These are phyloP conservation scores for Apiospora kogelbergensis DNA, from an alignment of 2,329 filamentous ascomycete genomes.

Conservation along the genomic window DNA sequence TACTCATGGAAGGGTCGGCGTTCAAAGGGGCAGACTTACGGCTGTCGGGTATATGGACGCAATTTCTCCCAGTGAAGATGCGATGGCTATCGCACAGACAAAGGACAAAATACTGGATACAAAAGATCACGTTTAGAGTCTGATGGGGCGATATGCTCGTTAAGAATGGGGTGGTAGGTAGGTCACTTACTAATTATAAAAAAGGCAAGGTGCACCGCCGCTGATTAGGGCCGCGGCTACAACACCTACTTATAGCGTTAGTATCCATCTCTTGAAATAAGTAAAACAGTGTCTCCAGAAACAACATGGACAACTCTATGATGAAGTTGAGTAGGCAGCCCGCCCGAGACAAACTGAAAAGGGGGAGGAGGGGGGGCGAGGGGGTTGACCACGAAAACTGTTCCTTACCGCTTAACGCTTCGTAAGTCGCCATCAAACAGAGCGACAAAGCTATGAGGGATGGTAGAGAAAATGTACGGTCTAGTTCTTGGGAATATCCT, in stretches of 20 bases:
- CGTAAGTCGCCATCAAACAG: constrained; percentile 53
- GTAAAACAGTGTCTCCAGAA: too few relatives aligned
- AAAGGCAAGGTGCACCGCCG: constrained; percentile 46
- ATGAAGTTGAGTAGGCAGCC: too few relatives aligned
- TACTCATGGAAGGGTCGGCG: background rate
- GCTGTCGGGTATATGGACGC: constrained; percentile 53
- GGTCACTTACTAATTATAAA: constrained; percentile 41
- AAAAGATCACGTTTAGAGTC: background rate
- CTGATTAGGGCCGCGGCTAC: constrained; percentile 43
- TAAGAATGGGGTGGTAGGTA: too few relatives aligned
- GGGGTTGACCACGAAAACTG: too few relatives aligned
- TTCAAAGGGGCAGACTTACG: constrained; percentile 26
- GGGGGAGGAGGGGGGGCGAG: too few relatives aligned
- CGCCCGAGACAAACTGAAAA: too few relatives aligned
- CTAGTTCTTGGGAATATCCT: constrained; percentile 27
- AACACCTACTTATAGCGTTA: too few relatives aligned
- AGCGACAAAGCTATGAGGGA: constrained; percentile 44
- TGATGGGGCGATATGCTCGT: background rate
- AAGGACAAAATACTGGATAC: constrained; percentile 39
- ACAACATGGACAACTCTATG: too few relatives aligned
- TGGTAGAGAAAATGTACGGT: constrained; percentile 38
- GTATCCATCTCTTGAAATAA: too few relatives aligned
- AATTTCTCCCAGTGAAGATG: constrained; percentile 49
- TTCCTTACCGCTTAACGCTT: too few relatives aligned
- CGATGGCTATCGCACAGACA: constrained; percentile 41